Evolutionary conservation across 2,329 filamentous ascomycete species (phyloP).

Genomic region (Cladosporium sp.): DNA sequence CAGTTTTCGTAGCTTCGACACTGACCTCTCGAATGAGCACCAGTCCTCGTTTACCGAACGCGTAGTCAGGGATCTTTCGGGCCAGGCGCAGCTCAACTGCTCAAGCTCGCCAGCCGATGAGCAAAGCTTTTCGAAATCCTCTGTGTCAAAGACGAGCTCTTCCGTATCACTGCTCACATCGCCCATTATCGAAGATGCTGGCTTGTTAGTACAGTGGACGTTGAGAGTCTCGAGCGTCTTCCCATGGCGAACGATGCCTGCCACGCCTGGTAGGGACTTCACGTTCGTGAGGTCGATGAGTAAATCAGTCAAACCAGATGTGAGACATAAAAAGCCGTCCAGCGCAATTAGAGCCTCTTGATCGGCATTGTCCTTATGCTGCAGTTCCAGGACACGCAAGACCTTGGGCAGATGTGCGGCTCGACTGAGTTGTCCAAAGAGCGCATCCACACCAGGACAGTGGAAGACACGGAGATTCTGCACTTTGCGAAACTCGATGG

Average conservation of each 20-base stretch:
- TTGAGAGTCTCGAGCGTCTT: slow-evolving; percentile 50
- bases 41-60: slow-evolving; percentile 46
- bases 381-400: slow-evolving; percentile 49
- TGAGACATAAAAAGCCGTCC: slow-evolving; percentile 51
- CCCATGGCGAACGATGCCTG: slow-evolving; percentile 48
- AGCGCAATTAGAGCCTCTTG: slow-evolving; percentile 50
- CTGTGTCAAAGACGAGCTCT: slow-evolving; percentile 48
- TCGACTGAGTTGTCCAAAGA: slow-evolving; percentile 52
- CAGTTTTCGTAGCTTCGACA: slow-evolving; percentile 40
- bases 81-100: slow-evolving; percentile 52
- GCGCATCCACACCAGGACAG: slow-evolving; percentile 49
- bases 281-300: slow-evolving; percentile 48
- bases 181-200: neutral
- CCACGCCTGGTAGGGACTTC: slow-evolving; percentile 45
- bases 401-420: slow-evolving; percentile 47
- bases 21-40: slow-evolving; percentile 43
- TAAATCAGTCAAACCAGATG: slow-evolving; percentile 48
- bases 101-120: slow-evolving; percentile 47
- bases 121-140: slow-evolving; percentile 50
- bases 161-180: slow-evolving; percentile 39
- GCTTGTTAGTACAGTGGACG: slow-evolving; percentile 42
- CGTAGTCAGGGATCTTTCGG: slow-evolving; percentile 45
- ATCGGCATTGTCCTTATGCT: slow-evolving; percentile 52
- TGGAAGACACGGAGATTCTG: slow-evolving; percentile 47
- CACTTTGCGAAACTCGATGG: slow-evolving; percentile 49